Base-by-base conservation (phyloP, 176 grass and related monocot genomes). In the Ananas comosus region DNA sequence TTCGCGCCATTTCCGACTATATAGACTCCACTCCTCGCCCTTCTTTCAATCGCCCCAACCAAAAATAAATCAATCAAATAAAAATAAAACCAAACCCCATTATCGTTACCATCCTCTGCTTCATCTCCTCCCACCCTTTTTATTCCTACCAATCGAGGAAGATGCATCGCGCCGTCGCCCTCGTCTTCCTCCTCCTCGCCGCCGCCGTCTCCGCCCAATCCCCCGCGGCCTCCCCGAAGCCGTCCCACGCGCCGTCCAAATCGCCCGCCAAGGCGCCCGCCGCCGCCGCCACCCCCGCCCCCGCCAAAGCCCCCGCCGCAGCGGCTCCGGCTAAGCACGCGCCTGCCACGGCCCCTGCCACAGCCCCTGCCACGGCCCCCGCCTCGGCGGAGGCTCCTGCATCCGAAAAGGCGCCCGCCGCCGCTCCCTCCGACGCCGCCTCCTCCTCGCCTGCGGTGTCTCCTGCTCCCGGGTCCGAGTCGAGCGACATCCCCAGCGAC, bases 171-270 rank as follows among this genome's bases (percentile, higher is more conserved):
- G 9, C 54, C 19, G 8, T 21, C 12, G 54, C 54, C n/a, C 54
- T 59, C 54, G 54, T 19, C 54, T 59, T 59, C 54, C 54, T 59
- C 54, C 54, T 59, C 54, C 5, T 59, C 54, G 54, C 54, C 54
- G 54, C n/a, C 54, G 54, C 33, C 5, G 33, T 42, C 33, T 42
- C 33, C 33, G 33, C 33, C 33, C 33, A 42, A 42, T 42, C 33
- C 33, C 33, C 33, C 33, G 33, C 33, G 33, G 33, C 33, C 33
- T 42, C 54, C 4, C 19, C 54, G n/a, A 18, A 14, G 13, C n/a
- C 14, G 54, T 14, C 54, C 54, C 14, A 17, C 54, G 14, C 54
- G n/a, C 54, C 54, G 33, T 42, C 33, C 33, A 42, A 42, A 4
- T 14, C 54, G 8, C n/a, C 54, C 14, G 54, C 54, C 16, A 14